Conservation (phyloP, 176 grass and related monocot genomes). For the Alloteropsis semialata region DNA sequence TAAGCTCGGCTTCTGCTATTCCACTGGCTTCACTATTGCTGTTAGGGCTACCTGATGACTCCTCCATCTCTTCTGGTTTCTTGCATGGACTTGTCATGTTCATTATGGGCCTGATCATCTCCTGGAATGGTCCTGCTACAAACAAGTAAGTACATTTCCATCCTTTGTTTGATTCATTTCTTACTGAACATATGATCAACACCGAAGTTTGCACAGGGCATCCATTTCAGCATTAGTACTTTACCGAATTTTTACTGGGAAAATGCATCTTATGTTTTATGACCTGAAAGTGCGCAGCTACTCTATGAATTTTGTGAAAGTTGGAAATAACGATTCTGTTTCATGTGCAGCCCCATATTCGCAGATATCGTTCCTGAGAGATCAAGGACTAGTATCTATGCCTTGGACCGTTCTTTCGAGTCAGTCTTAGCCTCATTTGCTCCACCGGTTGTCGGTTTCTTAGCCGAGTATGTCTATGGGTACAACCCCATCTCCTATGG, state of each 20-base stretch:
- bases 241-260: not conserved
- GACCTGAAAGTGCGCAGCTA: not conserved
- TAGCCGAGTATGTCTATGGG: constrained; percentile 66
- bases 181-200: not conserved
- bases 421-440: constrained; percentile 81
- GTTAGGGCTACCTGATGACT: constrained; percentile 57
- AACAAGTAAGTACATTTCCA: constrained; percentile 62
- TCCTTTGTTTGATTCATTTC: not conserved
- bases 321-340: constrained; percentile 6
- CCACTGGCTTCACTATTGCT: constrained; percentile 72
- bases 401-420: constrained; percentile 81
- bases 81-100: constrained; percentile 70
- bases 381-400: constrained; percentile 87
- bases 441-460: constrained; percentile 62
- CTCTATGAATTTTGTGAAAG: not conserved
- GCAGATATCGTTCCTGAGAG: constrained; percentile 90
- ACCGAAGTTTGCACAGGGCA: not conserved
- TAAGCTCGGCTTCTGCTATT: constrained; percentile 78
- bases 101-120: constrained; percentile 84
- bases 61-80: constrained; percentile 44
- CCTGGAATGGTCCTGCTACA: constrained; percentile 89
- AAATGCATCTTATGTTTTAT: not conserved
- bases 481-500: constrained; percentile 50
- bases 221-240: constrained; percentile 1
- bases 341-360: constrained; percentile 78